phyloP scores from a whole-genome alignment of 2,329 filamentous ascomycete species.

The Whalleya microplaca region DNA sequence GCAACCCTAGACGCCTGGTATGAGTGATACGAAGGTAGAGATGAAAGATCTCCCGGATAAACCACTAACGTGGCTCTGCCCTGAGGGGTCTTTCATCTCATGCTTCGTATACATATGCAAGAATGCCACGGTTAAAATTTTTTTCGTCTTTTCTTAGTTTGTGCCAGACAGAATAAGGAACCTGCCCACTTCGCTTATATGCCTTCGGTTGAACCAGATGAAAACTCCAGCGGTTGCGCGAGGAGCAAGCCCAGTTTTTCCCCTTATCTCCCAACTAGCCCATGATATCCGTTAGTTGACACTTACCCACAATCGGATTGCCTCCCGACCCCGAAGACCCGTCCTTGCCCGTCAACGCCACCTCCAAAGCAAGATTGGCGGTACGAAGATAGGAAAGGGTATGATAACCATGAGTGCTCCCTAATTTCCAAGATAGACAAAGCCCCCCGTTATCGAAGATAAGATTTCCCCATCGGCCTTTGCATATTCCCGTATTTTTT shows the following conservation, averaged over 20 bases:
- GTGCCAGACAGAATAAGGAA: constrained; percentile 19
- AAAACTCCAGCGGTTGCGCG: too few species aligned
- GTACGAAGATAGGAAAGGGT: constrained; percentile 20
- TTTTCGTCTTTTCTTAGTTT: constrained; percentile 3
- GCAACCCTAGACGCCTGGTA: background rate
- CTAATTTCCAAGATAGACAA: constrained; percentile 24
- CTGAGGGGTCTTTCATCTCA: constrained; percentile 3
- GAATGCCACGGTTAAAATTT: constrained; percentile 21
- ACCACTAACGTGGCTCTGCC: background rate
- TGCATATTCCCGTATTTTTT: background rate
- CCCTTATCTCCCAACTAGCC: too few species aligned
- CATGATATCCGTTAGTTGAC: background rate
- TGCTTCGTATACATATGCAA: constrained; percentile 22
- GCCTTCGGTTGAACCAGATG: too few species aligned
- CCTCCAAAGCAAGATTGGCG: constrained; percentile 4
- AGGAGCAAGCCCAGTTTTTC: too few species aligned
- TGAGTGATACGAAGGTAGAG: constrained; percentile 17
- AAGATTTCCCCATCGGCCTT: background rate
- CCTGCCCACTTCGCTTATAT: too few species aligned
- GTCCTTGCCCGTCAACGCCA: constrained; percentile 1
- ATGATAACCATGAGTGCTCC: constrained; percentile 11
- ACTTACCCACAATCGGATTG: background rate
- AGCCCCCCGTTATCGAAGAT: constrained; percentile 2
- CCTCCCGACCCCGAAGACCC: background rate
- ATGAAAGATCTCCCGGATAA: background rate